Conservation (phyloP, 495 filamentous ascomycete species). For the Aspergillus baeticus region DNA sequence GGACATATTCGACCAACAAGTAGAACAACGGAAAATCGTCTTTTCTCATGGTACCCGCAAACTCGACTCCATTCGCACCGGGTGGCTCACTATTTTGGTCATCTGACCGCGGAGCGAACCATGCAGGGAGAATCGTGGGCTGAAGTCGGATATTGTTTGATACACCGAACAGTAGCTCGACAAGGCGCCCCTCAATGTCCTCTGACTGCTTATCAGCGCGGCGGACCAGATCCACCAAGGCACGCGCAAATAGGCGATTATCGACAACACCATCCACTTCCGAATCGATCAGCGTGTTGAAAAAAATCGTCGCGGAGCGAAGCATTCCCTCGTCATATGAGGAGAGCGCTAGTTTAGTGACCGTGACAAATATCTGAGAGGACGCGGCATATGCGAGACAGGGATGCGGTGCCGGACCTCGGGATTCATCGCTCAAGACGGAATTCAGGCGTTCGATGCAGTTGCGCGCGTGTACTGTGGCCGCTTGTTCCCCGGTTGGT, state of each 20-base stretch:
- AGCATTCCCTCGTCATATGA: conserved; percentile 79
- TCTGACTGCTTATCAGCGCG: conserved; percentile 56
- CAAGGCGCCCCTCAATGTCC: conserved; percentile 78
- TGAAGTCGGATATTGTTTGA: conserved; percentile 91
- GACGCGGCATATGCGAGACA: conserved; percentile 82
- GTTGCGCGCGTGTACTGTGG: conserved; percentile 47
- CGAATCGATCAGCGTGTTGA: conserved; percentile 87
- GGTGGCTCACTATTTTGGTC: conserved; percentile 40
- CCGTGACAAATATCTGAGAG: conserved; percentile 80
- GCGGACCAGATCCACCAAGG: conserved; percentile 74
- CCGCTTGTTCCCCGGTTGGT: conserved; percentile 48
- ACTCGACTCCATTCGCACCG: conserved; percentile 57
- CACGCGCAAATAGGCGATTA: conserved; percentile 76
- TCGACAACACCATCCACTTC: conserved; percentile 93
- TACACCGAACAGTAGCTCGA: conserved; percentile 90
- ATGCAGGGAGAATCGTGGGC: conserved; percentile 77
- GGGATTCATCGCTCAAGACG: conserved; percentile 84
- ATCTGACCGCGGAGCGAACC: conserved; percentile 63
- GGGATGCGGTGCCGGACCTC: conserved; percentile 80
- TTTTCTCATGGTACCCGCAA: conserved; percentile 82
- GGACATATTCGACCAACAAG: conserved; percentile 90
- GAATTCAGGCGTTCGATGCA: conserved; percentile 68
- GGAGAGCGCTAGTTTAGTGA: conserved; percentile 79
- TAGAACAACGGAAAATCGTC: conserved; percentile 96
- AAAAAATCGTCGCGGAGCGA: conserved; percentile 76